A percentile compares a stretch with the other conserved stretches of the same genome.
Conservation (phyloP, 805 yeast species). For the Candida railenensis region DNA sequence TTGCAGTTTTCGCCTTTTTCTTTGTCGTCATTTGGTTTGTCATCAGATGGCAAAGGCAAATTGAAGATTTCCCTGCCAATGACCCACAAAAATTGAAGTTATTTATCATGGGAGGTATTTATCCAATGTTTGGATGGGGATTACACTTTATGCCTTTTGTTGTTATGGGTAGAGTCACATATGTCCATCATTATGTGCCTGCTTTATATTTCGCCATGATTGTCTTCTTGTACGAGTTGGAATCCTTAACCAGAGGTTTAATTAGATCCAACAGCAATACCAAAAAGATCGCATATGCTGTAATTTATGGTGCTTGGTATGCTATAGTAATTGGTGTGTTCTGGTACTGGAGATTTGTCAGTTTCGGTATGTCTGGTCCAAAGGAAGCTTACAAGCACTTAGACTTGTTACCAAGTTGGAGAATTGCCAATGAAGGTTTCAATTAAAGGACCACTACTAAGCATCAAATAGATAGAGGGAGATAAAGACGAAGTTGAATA, state of each 20-base stretch:
- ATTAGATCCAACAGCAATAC: constrained; percentile 12
- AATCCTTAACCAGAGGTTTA: constrained; percentile 35
- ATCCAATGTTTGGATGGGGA: constrained; percentile 90
- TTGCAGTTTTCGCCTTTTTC: constrained; percentile 56
- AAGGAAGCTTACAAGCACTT: constrained; percentile 38
- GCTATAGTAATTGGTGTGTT: constrained; percentile 34
- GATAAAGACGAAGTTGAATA: neutral
- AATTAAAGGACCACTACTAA: no score
- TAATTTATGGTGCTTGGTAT: constrained; percentile 27
- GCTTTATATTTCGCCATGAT: constrained; percentile 92
- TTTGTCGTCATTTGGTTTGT: constrained; percentile 39
- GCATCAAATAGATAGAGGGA: neutral
- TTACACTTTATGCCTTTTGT: constrained; percentile 87
- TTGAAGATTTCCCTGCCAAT: constrained; percentile 47
- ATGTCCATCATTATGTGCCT: constrained; percentile 95
- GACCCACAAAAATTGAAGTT: constrained; percentile 45
- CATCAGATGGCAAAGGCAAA: constrained; percentile 72
- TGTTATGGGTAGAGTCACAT: constrained; percentile 93
- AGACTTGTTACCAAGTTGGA: constrained; percentile 41
- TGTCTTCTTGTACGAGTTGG: constrained; percentile 63
- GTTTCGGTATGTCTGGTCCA: constrained; percentile 47
- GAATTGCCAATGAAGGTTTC: constrained; percentile 38
- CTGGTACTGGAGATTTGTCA: constrained; percentile 43
- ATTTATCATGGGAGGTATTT: constrained; percentile 69
- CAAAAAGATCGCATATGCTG: constrained; percentile 19